Evolutionary conservation across 805 yeast species (phyloP), one percentile per base, ranked within the genome.

Genomic region (Yarrowia sp.): DNA sequence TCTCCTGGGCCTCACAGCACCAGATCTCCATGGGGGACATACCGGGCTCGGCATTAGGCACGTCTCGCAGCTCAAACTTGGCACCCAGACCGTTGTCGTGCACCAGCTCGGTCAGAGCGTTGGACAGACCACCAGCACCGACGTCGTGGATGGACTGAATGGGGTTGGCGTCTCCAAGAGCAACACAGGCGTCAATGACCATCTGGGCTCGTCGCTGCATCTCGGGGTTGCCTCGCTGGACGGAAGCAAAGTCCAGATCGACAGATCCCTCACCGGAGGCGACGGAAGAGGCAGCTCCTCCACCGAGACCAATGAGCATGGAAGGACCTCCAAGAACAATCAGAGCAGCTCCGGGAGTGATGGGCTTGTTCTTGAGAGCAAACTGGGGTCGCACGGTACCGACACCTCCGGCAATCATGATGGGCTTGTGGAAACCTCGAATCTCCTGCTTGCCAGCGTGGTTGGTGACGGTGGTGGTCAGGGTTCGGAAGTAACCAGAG

Each of bases 11-110:
- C 80, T 95, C 99, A 74, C 96, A 94, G 85, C 99, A 95, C 99
- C 99, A 95, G 71, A 95, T 92, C 82, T 95, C 99, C 97, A 95
- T 91, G 68, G 99, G 98, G 6, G 98, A 94, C 98, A 95, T 92
- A 69, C 98, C 96, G 60, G 97, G 96, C 79, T 95, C 99, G 71
- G 92, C 84, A 43, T 92, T 88, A 68, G 96, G 85, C 68, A 95
- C 89, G 68, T 93, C 90, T 79, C 99, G 87, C 72, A 95, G 84
- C 79, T 95, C 97, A 71, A 95, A 95, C 71, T 78, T 83, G 36
- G 97, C 99, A 77, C 99, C 99, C 70, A 95, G 84, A 72, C 90
- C 95, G 77, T 95, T 95, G 78, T 95, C 99, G 76, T 95, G 98
- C 33, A 95, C 99, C 72, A 95, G 84, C 80, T 95, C 99, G 10